Conservation (phyloP, 495 filamentous ascomycete species). For the Penicillium turbatum region DNA sequence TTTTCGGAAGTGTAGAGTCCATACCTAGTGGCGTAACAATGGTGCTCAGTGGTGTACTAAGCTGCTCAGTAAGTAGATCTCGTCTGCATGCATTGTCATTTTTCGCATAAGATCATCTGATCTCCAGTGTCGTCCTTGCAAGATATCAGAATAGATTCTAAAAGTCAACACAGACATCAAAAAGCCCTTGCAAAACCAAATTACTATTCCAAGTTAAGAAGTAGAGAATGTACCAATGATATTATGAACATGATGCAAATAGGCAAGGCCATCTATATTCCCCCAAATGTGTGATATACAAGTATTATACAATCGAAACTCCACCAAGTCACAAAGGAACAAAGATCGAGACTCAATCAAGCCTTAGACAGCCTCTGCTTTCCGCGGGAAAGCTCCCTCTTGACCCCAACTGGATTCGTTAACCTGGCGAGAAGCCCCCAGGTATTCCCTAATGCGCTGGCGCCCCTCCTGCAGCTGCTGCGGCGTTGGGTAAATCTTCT, state of each 20-base stretch:
- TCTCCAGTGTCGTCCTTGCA: too few species aligned
- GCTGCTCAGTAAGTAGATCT: too few species aligned
- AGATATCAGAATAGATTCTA: too few species aligned
- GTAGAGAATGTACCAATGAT: conserved; percentile 13
- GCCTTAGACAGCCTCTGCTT: background rate
- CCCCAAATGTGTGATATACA: conserved; percentile 15
- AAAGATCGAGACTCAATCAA: background rate
- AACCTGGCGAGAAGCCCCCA: background rate
- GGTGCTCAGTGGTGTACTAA: too few species aligned
- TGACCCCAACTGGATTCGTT: too few species aligned
- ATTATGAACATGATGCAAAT: conserved; percentile 14
- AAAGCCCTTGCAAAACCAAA: too few species aligned
- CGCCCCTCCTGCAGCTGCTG: conserved; percentile 21
- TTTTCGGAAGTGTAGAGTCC: too few species aligned
- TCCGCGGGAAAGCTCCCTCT: background rate
- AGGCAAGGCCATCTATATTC: conserved; percentile 7
- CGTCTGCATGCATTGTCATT: too few species aligned
- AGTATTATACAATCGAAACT: conserved; percentile 17
- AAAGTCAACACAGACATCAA: too few species aligned
- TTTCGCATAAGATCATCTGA: too few species aligned
- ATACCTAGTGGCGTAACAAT: too few species aligned
- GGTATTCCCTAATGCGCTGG: background rate
- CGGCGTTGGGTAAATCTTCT: conserved; percentile 20
- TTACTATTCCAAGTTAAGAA: background rate
- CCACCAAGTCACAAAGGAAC: background rate